phyloP scores from a whole-genome alignment of 2,329 filamentous ascomycete genomes.

The Pseudogymnoascus sp. region DNA sequence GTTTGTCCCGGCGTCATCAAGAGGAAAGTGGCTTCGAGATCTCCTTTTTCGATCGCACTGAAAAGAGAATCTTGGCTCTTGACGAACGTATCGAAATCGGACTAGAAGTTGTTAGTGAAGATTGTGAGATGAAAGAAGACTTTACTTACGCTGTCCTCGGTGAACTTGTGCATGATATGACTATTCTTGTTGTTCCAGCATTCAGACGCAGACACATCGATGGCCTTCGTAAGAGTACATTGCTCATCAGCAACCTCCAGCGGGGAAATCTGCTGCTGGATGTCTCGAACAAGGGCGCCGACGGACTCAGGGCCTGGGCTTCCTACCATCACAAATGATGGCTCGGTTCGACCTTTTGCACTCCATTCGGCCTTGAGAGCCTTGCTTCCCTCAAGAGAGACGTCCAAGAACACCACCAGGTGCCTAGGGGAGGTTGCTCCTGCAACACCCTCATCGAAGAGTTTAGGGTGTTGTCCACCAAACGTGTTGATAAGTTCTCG shows the following conservation, averaged over 20 bases:
- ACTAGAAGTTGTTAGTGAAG: neutral
- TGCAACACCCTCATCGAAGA: conserved; percentile 38
- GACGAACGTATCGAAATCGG: neutral
- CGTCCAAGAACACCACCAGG: conserved; percentile 1
- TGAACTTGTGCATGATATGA: neutral
- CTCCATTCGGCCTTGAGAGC: neutral
- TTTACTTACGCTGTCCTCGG: neutral
- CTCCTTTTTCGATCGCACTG: neutral
- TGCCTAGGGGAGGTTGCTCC: neutral
- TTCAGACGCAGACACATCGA: neutral
- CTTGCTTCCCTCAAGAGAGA: conserved; percentile 4
- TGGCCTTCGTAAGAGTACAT: neutral
- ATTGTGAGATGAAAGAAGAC: neutral
- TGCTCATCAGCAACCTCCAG: neutral
- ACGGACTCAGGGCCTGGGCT: neutral
- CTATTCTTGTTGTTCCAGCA: neutral
- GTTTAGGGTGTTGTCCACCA: conserved; percentile 41
- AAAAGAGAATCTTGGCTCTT: neutral
- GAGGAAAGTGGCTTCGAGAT: neutral
- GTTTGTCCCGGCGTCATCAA: neutral
- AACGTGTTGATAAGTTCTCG: conserved; percentile 49
- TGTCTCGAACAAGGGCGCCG: neutral
- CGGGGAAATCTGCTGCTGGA: neutral
- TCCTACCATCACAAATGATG: conserved; percentile 6
- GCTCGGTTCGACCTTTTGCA: neutral